Conservation (phyloP, 345 rosid genomes). For the Ceriops decandra region DNA sequence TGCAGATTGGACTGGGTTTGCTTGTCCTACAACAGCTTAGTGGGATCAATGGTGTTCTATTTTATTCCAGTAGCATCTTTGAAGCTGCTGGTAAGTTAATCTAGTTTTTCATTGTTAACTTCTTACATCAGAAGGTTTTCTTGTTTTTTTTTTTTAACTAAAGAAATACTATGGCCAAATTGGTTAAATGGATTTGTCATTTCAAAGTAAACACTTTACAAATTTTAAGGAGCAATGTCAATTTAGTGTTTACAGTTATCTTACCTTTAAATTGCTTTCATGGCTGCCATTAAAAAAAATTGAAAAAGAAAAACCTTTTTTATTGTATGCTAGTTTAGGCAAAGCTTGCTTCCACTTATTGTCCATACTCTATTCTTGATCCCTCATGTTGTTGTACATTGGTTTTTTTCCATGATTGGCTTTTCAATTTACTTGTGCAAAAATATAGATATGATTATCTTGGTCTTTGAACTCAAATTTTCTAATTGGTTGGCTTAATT, state of each 20-base stretch:
- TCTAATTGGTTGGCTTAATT: constrained; percentile 15
- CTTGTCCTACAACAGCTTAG: constrained; percentile 85
- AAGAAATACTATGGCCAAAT: too few relatives aligned
- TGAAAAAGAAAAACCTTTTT: not conserved
- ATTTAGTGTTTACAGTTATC: not conserved
- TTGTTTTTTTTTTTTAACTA: not conserved
- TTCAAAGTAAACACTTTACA: not conserved
- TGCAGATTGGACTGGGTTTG: constrained; percentile 89
- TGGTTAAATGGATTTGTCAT: not conserved
- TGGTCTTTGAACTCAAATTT: constrained; percentile 6
- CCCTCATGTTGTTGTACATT: constrained; percentile 1
- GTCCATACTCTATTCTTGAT: not conserved
- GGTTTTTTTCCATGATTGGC: not conserved
- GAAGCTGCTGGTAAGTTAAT: constrained; percentile 67
- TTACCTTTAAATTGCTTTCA: constrained; percentile 7
- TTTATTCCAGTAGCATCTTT: constrained; percentile 85
- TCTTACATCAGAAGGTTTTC: constrained; percentile 2
- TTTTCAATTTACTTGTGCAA: not conserved
- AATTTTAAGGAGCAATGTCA: not conserved
- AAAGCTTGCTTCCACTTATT: not conserved
- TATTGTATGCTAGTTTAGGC: not conserved
- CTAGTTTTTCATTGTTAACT: constrained; percentile 4
- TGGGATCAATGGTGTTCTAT: constrained; percentile 85
- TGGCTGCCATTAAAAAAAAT: too few relatives aligned
- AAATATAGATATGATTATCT: constrained; percentile 1